Evolutionary conservation across 1,139 yeast species (phyloP).

Genomic region (Sugiyamaella grinbergsii): DNA sequence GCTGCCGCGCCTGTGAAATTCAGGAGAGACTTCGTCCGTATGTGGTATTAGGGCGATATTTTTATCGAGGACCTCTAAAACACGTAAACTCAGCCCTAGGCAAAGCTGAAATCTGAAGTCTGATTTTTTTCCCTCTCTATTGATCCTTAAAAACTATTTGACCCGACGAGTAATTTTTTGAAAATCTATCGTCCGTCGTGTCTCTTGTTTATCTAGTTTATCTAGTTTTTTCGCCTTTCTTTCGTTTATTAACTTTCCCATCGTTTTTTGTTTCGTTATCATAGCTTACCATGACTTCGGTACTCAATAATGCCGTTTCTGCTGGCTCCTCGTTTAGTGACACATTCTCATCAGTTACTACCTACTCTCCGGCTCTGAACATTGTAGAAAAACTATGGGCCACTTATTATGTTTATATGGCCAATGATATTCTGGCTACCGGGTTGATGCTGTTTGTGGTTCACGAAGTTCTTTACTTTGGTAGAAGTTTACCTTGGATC

Average conservation of each 20-base stretch:
- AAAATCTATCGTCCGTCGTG: not conserved
- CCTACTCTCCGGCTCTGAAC: conserved; percentile 29
- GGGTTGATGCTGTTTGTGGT: conserved; percentile 74
- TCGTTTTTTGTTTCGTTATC: too few relatives aligned
- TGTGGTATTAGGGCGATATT: not conserved
- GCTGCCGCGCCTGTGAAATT: conserved; percentile 2
- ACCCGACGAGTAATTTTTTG: too few relatives aligned
- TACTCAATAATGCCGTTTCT: conserved; percentile 27
- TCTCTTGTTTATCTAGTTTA: too few relatives aligned
- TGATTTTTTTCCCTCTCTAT: too few relatives aligned
- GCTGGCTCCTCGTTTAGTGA: conserved; percentile 29
- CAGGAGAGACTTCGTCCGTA: not conserved
- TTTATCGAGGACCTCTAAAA: not conserved
- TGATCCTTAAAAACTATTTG: too few relatives aligned
- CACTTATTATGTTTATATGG: conserved; percentile 75
- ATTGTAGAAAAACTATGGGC: conserved; percentile 72
- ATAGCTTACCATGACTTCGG: conserved; percentile 23
- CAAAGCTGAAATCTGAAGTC: too few relatives aligned
- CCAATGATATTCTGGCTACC: conserved; percentile 80
- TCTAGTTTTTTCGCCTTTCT: not conserved
- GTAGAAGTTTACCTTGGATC: conserved; percentile 85
- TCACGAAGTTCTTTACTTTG: conserved; percentile 84
- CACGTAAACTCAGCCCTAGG: too few relatives aligned
- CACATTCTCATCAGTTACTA: conserved; percentile 26
- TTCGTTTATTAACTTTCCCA: not conserved